Base-by-base conservation (phyloP, 2,329 filamentous ascomycete species). In the Ophiocordyceps camponoti-saundersi region DNA sequence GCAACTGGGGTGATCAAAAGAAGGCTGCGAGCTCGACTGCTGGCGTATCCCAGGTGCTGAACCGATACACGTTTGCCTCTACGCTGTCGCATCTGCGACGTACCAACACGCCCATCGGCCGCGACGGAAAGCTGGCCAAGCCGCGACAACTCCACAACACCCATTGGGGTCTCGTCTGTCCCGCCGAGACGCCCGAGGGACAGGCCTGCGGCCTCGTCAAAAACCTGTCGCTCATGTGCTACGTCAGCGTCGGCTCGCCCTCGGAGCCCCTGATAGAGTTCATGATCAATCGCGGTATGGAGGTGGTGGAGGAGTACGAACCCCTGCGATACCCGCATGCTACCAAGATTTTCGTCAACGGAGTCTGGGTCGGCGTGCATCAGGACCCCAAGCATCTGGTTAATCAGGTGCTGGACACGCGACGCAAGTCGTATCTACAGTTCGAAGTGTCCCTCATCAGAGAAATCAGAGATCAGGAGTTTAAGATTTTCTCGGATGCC, bases 1-100 rank as follows among this genome's bases (percentile, higher is more conserved):
- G 92, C 54, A 98, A 98, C 66, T 98, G 92, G 93, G 93, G 92
- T 59, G 92, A 98, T 54, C 92, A 98, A 70, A 98, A 96, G 75
- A 98, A 96, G 71, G 89, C 92, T 20, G 85, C 85, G 56, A 90
- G 83, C 55, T 86, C 89, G 1, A 96, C 93, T 53, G 92, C 92
- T 44, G 93, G 92, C 73, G 92, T 98, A 44, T 96, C 90, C 44
- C 92, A 98, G 67, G 93, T 98, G 66, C 68, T 98, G 58, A 98
- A 95, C 69, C 80, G 92, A 61, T 98, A 96, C 63, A 96, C 93
- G 0, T 98, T 95, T 60, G 81, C 92, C 16, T 98, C 93, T 40
- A 96, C 90, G 0, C 68, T 98, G 42, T 98, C 92, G 18, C 93
- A 98, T 81, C 75, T 98, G 66, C 82, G 93, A 57, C 82, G 92